Base-by-base conservation (phyloP, 2,329 filamentous ascomycete genomes). In the Sporothrix globosa region DNA sequence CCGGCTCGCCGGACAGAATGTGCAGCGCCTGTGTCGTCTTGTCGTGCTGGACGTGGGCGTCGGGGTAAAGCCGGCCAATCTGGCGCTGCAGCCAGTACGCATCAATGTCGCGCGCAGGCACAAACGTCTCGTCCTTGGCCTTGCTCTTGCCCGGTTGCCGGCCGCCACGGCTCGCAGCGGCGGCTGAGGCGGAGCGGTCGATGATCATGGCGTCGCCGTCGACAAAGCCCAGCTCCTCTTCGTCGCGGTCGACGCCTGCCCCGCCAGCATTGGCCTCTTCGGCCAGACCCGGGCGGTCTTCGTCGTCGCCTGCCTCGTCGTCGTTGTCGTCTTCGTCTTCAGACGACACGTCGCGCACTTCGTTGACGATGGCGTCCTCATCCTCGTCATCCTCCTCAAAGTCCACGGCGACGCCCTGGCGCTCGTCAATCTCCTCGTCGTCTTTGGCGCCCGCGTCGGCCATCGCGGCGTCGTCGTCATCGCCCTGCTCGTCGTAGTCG, bases 1-100 rank as follows among this genome's bases (percentile, higher is more conserved):
- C 91, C 2, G 89, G 86, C 73, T 91, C 86, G 58, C 92, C 93
- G 41, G 92, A 91, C 69, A 99, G 86, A 63, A 96, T 93, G 48
- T 90, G 88, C 69, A 99, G 85, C 0, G 93, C 94, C 74, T 92
- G 87, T 74, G 90, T 88, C 6, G 96, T 96, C 82, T 98, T 98
- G 78, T 96, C 92, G 76, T 97, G 92, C 77, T 97, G 95, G 65
- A 90, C 91, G 79, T 98, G 95, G 5, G 95, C 92, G 80, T 99
- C 96, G 14, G 92, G 87, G 77, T 98, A 98, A 2, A 97, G 84
- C 53, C 87, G 85, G 70, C 95, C 95, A 68, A 99, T 93, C 77
- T 97, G 92, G 74, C 96, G 88, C 80, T 98, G 96, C 72, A 99
- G 81, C 96, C 96, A 99, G 81, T 95, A 99, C 11, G 95, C 95